Evolutionary conservation across 2,329 filamentous ascomycete species (phyloP), one percentile per base, ranked within the genome.

Genomic region (Alternaria consortialis): DNA sequence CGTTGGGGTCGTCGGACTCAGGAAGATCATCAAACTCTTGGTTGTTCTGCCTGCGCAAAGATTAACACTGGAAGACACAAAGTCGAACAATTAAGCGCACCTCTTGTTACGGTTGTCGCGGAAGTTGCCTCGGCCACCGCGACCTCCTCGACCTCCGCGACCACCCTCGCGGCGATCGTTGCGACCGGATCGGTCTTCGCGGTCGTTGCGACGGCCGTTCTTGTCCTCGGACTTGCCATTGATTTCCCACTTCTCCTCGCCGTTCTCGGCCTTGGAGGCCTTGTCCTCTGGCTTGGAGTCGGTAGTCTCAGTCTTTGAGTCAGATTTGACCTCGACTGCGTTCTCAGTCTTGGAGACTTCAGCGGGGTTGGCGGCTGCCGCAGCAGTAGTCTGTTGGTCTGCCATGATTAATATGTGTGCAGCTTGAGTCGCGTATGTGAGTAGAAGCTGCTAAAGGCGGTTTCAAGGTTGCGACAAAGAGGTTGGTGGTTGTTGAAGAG

Each of bases 1-100:
- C 87, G 25, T 84, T 85, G 1, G 91, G 91, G 78, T 97, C 92
- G 71, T 91, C 88, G 25, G 90, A 90, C 75, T 92, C 89, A 50
- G 88, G 88, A 51, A 91, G 85, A 72, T 75, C 66, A 31, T 74
- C 69, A 62, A 75, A 79, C 58, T 79, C 74, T 34, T 65, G 63
- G 59, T 71, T 76, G 59, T 71, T 76, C 63, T 50, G 65, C 59
- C 67, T 71, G 54, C 8, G 27, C 52, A 42, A 31, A 20, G 63
- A 40, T 73, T 31, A 73, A 60, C 23, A 20, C 2, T 37, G 7
- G 27, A 2, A 15, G 8, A 9, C 15, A 9, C 7, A 8, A 23
- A 20, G 8, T 23, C 6, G 17, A 2, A 34, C 3, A 25, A 9
- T 5, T n/a, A 11, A 36, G 37, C 60, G 37, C 46, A 72, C 70